phyloP scores from a whole-genome alignment of 2,329 filamentous ascomycete species.

The Hypomyces perniciosus region DNA sequence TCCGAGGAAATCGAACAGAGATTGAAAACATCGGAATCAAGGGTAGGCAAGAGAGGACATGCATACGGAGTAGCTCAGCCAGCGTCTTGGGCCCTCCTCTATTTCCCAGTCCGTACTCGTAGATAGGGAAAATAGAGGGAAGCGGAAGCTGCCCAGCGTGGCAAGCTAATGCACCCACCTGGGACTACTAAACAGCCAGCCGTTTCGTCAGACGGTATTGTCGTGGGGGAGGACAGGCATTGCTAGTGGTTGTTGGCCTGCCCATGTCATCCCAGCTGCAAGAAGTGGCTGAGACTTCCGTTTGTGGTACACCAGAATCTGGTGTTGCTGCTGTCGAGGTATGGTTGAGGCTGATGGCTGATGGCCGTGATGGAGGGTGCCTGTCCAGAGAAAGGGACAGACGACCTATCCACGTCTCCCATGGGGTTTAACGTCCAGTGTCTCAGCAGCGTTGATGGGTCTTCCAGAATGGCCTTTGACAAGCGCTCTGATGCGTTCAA shows the following conservation, averaged over 20 bases:
- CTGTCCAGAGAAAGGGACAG: no score
- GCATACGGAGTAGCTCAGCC: background rate
- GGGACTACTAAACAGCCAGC: slow-evolving; percentile 1
- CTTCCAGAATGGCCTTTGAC: no score
- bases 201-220: slow-evolving; percentile 1
- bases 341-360: no score
- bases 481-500: background rate
- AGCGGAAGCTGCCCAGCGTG: background rate
- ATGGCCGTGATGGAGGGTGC: no score
- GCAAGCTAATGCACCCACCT: slow-evolving; percentile 1
- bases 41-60: background rate
- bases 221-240: background rate
- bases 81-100: background rate
- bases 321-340: background rate
- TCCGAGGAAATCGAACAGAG: no score
- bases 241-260: background rate
- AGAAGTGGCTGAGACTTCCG: background rate
- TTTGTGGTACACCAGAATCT: background rate
- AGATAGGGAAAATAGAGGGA: background rate
- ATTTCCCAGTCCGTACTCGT: background rate
- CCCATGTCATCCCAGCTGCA: background rate
- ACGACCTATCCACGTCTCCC: no score
- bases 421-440: no score
- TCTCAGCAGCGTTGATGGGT: no score
- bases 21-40: background rate